phyloP scores from a whole-genome alignment of 768 basidiomycete species.

The Hygrocybe coccinea region DNA sequence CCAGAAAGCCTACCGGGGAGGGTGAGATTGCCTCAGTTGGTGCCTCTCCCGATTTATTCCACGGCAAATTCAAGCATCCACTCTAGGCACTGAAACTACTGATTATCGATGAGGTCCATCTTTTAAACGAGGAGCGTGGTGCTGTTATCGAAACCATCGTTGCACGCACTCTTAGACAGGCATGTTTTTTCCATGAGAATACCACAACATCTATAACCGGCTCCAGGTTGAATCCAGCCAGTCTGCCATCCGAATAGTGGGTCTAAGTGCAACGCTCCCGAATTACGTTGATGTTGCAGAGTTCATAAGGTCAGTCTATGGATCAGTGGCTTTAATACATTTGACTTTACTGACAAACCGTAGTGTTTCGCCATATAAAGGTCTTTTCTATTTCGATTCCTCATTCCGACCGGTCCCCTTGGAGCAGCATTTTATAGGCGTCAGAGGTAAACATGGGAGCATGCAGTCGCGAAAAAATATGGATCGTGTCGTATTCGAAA shows the following conservation, averaged over 20 bases:
- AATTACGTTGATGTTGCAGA: slow-evolving; percentile 97
- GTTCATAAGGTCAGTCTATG: slow-evolving; percentile 66
- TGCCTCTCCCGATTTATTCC: slow-evolving; percentile 2
- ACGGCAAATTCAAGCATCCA: not conserved
- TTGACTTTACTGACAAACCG: not conserved
- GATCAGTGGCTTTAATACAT: not conserved
- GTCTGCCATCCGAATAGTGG: slow-evolving; percentile 92
- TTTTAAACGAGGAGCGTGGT: slow-evolving; percentile 95
- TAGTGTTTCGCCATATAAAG: slow-evolving; percentile 81
- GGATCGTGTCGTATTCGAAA: slow-evolving; percentile 83
- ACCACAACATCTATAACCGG: not conserved
- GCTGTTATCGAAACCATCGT: slow-evolving; percentile 98
- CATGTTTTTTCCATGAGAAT: slow-evolving; percentile 17
- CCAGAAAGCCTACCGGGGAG: slow-evolving; percentile 93
- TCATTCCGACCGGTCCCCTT: slow-evolving; percentile 95
- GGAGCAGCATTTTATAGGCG: slow-evolving; percentile 94
- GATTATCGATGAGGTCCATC: slow-evolving; percentile 96
- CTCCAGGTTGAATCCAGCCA: slow-evolving; percentile 90
- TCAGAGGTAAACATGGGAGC: slow-evolving; percentile 83
- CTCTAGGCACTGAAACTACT: slow-evolving; percentile 84
- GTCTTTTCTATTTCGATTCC: slow-evolving; percentile 96
- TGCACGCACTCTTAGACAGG: slow-evolving; percentile 88
- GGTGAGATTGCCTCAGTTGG: slow-evolving; percentile 90
- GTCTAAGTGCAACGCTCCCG: slow-evolving; percentile 92
- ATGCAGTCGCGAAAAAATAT: slow-evolving; percentile 72